Evolutionary conservation across 2,329 filamentous ascomycete species (phyloP).

Genomic region (Chaetomium globosum): DNA sequence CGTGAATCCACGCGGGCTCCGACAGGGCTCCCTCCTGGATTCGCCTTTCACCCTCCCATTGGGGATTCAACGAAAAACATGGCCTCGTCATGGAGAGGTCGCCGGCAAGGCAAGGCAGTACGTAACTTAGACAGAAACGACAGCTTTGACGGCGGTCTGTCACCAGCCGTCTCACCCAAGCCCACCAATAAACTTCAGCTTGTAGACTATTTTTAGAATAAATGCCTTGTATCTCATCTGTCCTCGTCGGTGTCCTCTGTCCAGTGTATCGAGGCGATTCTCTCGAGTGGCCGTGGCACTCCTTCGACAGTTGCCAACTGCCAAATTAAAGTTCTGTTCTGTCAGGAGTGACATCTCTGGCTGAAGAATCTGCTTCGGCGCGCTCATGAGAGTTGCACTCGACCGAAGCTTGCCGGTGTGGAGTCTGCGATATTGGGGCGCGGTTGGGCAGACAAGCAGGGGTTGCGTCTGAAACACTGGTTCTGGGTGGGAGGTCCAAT

Average conservation of each 20-base stretch:
- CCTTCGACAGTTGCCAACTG: background rate
- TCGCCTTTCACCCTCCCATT: background rate
- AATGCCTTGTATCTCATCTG: background rate
- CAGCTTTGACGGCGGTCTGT: slow-evolving; percentile 4
- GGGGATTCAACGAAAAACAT: background rate
- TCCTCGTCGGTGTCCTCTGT: background rate
- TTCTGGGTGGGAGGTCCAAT: background rate
- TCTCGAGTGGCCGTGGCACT: background rate
- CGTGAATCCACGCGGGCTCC: too few relatives aligned
- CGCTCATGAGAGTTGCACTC: slow-evolving; percentile 1
- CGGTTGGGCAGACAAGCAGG: background rate
- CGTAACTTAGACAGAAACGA: background rate
- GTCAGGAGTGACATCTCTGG: too few relatives aligned
- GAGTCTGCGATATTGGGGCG: background rate
- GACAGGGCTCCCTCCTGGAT: background rate
- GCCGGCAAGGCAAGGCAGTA: background rate
- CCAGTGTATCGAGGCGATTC: background rate
- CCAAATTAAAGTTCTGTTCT: background rate
- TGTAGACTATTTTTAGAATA: slow-evolving; percentile 21
- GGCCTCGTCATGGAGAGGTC: background rate
- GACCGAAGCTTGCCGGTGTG: background rate
- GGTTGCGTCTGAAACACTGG: slow-evolving; percentile 8
- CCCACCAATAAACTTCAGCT: slow-evolving; percentile 13
- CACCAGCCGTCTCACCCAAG: slow-evolving; percentile 1
- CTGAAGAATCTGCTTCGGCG: background rate